Percentiles rank a stretch among this genome's conserved stretches.
Conservation (phyloP, 2,329 filamentous ascomycete genomes). For the Sporothrix protearum region DNA sequence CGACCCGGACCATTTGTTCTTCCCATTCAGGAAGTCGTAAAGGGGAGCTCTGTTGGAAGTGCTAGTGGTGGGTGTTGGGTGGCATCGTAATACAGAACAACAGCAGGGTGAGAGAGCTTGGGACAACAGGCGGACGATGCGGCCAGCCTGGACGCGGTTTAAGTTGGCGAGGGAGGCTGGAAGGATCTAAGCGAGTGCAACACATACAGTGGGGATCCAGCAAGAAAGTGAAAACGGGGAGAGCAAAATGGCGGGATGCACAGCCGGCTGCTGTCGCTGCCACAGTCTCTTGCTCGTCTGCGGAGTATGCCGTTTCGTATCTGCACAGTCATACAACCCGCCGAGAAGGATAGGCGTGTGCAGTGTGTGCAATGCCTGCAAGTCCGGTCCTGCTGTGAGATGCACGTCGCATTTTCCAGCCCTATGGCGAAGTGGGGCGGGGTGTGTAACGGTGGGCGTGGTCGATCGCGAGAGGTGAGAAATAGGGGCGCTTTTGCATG, state of each 20-base stretch:
- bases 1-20: neutral
- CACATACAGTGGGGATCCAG: neutral
- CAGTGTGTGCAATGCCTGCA: neutral
- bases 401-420: neutral
- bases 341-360: neutral
- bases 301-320: slow-evolving; percentile 13
- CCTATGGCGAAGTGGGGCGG: slow-evolving; percentile 3
- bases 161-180: neutral
- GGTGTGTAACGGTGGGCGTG: neutral
- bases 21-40: slow-evolving; percentile 11
- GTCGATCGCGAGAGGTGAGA: neutral
- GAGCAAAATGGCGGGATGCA: neutral
- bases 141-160: neutral
- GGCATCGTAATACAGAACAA: neutral
- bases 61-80: neutral
- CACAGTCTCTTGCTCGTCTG: neutral
- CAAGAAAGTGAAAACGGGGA: neutral
- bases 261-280: neutral
- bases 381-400: neutral
- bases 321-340: slow-evolving; percentile 3
- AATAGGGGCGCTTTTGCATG: neutral
- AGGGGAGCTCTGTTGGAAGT: neutral
- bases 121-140: slow-evolving; percentile 4
- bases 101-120: neutral
- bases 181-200: neutral